phyloP scores from a whole-genome alignment of 495 filamentous ascomycete genomes.

The Niebla homalea region DNA sequence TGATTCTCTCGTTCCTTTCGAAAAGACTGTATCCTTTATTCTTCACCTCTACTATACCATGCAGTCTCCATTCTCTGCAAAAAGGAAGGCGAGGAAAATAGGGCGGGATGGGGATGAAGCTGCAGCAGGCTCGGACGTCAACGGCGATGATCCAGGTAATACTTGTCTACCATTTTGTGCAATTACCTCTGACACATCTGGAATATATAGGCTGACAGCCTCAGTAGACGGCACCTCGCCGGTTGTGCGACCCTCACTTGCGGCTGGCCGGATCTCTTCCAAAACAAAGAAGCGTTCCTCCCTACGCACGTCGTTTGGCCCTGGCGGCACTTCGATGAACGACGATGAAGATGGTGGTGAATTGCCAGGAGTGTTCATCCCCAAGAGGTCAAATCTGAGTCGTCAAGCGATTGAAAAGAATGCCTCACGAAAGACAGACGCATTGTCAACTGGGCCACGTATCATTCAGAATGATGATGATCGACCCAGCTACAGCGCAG shows the following conservation, averaged over 20 bases:
- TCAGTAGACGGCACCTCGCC: conserved; percentile 14
- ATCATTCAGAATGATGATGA: conserved; percentile 49
- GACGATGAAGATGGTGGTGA: conserved; percentile 42
- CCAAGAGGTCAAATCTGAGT: conserved; percentile 58
- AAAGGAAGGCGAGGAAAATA: conserved; percentile 64
- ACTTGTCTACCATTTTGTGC: neutral
- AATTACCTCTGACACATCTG: neutral
- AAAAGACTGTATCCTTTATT: too few relatives aligned
- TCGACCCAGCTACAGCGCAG: conserved; percentile 71
- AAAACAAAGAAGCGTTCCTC: conserved; percentile 55
- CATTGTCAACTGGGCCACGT: conserved; percentile 30
- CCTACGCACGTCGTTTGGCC: conserved; percentile 61
- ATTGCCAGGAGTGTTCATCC: conserved; percentile 44
- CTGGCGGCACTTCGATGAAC: conserved; percentile 41
- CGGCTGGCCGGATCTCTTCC: conserved; percentile 13
- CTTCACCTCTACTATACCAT: conserved; percentile 19
- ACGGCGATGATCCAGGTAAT: neutral
- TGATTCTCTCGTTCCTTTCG: too few relatives aligned
- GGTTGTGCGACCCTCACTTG: conserved; percentile 7
- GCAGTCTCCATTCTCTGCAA: conserved; percentile 53
- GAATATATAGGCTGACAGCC: conserved; percentile 11
- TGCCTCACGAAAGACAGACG: conserved; percentile 40
- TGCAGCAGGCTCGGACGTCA: neutral
- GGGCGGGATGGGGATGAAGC: conserved; percentile 36
- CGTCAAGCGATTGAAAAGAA: conserved; percentile 60